phyloP scores from a whole-genome alignment of 2,329 filamentous ascomycete species.

The Diaporthe citrichinensis region DNA sequence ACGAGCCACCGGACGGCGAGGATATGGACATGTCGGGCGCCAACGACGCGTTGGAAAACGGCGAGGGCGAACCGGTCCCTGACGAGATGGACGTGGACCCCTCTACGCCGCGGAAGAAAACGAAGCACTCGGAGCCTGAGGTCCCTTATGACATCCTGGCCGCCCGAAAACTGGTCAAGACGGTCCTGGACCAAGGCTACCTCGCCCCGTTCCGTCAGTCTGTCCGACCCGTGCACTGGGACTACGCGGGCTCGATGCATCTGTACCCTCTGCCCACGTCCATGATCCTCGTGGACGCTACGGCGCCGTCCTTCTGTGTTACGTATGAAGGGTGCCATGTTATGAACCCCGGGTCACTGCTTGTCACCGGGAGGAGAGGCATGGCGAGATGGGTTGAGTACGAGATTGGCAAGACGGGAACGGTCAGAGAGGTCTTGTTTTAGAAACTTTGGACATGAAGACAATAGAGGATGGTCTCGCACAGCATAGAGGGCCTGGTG shows the following conservation, averaged over 20 bases:
- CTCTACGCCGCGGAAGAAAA: conserved; percentile 43
- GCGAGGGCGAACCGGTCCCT: conserved; percentile 45
- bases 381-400: conserved; percentile 91
- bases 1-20: conserved; percentile 42
- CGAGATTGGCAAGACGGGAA: conserved; percentile 75
- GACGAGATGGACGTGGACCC: conserved; percentile 60
- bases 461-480: too few species aligned
- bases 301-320: conserved; percentile 85
- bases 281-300: conserved; percentile 85
- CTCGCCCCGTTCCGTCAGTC: conserved; percentile 88
- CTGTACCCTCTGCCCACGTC: conserved; percentile 91
- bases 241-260: conserved; percentile 81
- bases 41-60: conserved; percentile 42
- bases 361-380: conserved; percentile 77
- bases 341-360: conserved; percentile 88
- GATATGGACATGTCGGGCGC: conserved; percentile 53
- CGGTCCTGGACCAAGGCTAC: conserved; percentile 90
- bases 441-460: conserved; percentile 47
- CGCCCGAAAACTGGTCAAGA: conserved; percentile 87
- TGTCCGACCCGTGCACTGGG: conserved; percentile 89
- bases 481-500: background rate
- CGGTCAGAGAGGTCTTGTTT: conserved; percentile 73
- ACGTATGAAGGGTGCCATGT: conserved; percentile 97
- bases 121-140: conserved; percentile 36
- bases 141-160: conserved; percentile 67